Evolutionary conservation across 1,139 yeast genomes (phyloP).

Genomic region (Hyphopichia fennica): DNA sequence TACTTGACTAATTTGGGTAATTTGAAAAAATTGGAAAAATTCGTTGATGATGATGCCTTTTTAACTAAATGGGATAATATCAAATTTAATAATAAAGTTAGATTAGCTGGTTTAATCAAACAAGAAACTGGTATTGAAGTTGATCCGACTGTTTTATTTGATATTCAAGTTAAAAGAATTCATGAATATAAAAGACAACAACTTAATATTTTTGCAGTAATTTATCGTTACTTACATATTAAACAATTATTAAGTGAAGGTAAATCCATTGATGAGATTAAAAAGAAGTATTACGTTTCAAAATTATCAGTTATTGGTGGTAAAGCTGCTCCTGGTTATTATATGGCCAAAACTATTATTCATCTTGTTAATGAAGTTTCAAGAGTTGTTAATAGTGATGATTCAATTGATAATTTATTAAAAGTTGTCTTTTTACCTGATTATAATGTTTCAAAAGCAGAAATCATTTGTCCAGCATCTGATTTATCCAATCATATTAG

Average conservation of each 20-base stretch:
- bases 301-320: constrained; percentile 89
- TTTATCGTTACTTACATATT: constrained; percentile 75
- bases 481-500: constrained; percentile 93
- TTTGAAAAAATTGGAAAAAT: constrained; percentile 67
- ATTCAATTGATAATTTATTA: constrained; percentile 69
- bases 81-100: constrained; percentile 68
- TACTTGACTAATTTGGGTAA: constrained; percentile 68
- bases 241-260: constrained; percentile 60
- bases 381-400: constrained; percentile 75
- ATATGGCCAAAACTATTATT: constrained; percentile 89
- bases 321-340: constrained; percentile 95
- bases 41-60: constrained; percentile 67
- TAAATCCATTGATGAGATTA: constrained; percentile 55
- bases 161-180: constrained; percentile 90
- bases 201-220: constrained; percentile 85
- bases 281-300: constrained; percentile 59
- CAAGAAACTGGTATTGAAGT: constrained; percentile 66
- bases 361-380: constrained; percentile 83
- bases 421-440: constrained; percentile 90
- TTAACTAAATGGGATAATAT: constrained; percentile 69
- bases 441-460: constrained; percentile 92
- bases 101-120: constrained; percentile 70
- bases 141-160: constrained; percentile 76
- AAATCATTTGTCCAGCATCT: constrained; percentile 84
- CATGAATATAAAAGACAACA: constrained; percentile 97